phyloP scores from a whole-genome alignment of 1,284 basidiomycete genomes.

The Apiotrichum akiyoshidainum region DNA sequence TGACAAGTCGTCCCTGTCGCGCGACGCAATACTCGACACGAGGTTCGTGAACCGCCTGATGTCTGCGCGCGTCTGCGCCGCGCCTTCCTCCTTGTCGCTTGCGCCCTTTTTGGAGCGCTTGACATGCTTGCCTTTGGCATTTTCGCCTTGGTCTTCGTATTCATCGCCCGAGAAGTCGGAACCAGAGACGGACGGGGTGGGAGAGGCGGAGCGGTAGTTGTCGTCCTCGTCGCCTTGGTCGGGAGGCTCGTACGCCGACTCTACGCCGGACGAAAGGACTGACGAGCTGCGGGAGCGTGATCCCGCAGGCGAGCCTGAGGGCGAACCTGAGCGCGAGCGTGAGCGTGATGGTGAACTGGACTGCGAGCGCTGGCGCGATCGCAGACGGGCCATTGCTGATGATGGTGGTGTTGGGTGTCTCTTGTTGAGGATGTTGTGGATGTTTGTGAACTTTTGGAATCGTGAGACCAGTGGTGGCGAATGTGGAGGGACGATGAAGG shows the following conservation, averaged over 20 bases:
- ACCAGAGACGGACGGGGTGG: neutral
- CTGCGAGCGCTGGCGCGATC: no score
- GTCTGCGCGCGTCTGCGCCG: neutral
- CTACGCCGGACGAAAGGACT: neutral
- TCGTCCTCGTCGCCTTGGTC: no score
- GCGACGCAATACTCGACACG: neutral
- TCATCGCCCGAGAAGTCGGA: neutral
- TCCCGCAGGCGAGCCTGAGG: neutral
- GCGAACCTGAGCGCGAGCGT: neutral
- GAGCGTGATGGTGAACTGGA: neutral
- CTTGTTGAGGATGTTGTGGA: no score
- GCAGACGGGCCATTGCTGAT: neutral
- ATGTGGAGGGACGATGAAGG: no score
- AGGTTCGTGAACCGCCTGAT: neutral
- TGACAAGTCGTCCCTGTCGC: neutral
- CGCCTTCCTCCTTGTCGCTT: neutral
- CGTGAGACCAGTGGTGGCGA: no score
- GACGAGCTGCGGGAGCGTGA: neutral
- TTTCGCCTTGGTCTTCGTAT: no score
- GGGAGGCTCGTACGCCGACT: neutral
- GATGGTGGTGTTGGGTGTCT: neutral
- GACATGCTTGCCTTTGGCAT: no score
- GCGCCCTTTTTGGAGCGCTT: no score
- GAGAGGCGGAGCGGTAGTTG: neutral
- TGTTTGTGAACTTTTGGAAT: no score